Evolutionary conservation across 2,329 filamentous ascomycete genomes (phyloP), one percentile per base, ranked within the genome.

Genomic region (Chaetomium strumarium): DNA sequence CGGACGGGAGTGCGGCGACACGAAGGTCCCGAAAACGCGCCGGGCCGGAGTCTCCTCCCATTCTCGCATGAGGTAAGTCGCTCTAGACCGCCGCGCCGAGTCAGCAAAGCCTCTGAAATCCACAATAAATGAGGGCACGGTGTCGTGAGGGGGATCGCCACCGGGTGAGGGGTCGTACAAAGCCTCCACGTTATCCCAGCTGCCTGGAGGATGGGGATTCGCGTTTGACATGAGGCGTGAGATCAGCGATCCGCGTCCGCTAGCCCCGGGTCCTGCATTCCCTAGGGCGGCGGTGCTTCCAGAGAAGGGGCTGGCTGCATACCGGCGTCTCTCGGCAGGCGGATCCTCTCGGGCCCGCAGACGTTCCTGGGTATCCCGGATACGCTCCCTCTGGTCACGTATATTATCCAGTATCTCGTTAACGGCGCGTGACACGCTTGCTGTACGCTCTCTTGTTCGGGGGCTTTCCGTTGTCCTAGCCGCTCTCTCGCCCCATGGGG

Each of bases 181-280:
- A 24, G 69, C 67, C 55, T 75, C 73, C 6, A 74, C 63, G 46
- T 74, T 72, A 7, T 69, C 64, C 70, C 72, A 75, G 45, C 66
- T 68, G 49, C 63, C 42, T 24, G 55, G 38, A 29, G 52, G 40
- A 34, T 52, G 33, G 20, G 56, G 40, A 29, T 48, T 58, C 9
- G 55, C 46, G 41, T 55, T 53, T 13, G 53, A 30, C 43, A 51
- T 38, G 46, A 56, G 56, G 31, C 58, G 64, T 1, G 61, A 57
- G 55, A 63, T 31, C 44, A 56, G 37, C 33, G 55, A 29, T 36
- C 58, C 50, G 36, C 51, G 46, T 11, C 52, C 53, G 47, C 49
- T 40, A 30, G 31, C 40, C 19, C 46, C 49, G 10, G 59, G 55
- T 34, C 51, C 58, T 19, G 46, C 46, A 55, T 39, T 44, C 40